These are phyloP conservation scores for Eimeria maxima DNA, from an alignment of 169 alveolate species.

Conservation along the genomic window DNA sequence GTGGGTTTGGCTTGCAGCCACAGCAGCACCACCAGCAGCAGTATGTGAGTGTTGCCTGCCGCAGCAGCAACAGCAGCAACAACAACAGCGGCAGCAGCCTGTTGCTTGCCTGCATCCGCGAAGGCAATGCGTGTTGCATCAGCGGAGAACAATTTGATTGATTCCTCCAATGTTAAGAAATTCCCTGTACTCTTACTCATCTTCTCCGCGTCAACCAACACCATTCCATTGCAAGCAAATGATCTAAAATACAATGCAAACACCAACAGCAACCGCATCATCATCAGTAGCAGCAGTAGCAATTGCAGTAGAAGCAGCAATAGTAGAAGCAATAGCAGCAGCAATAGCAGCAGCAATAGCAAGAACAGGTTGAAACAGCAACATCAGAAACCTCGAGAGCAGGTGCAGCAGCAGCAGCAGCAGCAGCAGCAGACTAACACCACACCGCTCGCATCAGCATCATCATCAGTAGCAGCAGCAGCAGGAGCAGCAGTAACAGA, in stretches of 20 bases:
- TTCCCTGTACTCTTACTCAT: constrained; percentile 99
- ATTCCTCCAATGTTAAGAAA: constrained; percentile 97
- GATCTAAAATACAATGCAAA: constrained; percentile 93
- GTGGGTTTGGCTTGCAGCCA: not conserved
- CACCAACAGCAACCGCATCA: constrained; percentile 48
- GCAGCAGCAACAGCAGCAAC: constrained; percentile 28
- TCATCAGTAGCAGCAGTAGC: constrained; percentile 19
- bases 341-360: not conserved
- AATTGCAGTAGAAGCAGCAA: not conserved
- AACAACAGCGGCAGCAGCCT: not conserved
- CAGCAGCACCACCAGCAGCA: constrained; percentile 14
- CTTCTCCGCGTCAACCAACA: constrained; percentile 97
- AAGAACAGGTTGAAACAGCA: not conserved
- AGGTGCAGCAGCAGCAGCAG: not conserved
- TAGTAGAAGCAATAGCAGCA: not conserved
- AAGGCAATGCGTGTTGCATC: constrained; percentile 98
- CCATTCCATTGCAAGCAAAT: constrained; percentile 98
- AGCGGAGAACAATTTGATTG: constrained; percentile 96
- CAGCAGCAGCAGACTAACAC: not conserved
- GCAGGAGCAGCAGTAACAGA: constrained; percentile 60
- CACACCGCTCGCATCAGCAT: not conserved
- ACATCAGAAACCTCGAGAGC: not conserved
- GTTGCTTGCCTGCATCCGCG: constrained; percentile 98
- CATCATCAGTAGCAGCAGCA: constrained; percentile 4
- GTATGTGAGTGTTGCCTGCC: not conserved